phyloP scores from a whole-genome alignment of 106 monocot genomes.

The Dendrobium officinale region DNA sequence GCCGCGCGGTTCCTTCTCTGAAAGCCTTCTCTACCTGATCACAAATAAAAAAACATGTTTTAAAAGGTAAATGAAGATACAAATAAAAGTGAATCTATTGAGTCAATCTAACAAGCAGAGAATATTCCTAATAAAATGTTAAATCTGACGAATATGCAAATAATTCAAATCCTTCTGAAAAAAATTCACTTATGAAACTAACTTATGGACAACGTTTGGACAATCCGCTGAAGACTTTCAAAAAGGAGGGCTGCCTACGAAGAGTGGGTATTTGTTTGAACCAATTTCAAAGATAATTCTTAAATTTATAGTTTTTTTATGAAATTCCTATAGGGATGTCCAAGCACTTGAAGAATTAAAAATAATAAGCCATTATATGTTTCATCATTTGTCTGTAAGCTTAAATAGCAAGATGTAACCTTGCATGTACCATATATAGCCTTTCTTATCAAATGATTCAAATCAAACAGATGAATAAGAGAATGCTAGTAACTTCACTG shows the following conservation, averaged over 20 bases:
- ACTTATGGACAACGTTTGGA: neutral
- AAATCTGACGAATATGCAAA: neutral
- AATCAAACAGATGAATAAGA: too few species aligned
- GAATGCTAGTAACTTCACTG: too few species aligned
- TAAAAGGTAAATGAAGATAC: neutral
- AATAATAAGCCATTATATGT: neutral
- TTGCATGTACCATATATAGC: too few species aligned
- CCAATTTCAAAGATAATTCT: neutral
- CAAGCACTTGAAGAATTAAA: neutral
- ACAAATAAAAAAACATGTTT: neutral
- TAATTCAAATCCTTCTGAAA: neutral
- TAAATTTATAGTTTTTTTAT: neutral
- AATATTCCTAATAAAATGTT: neutral
- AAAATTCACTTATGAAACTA: neutral
- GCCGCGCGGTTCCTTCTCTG: conserved; percentile 93
- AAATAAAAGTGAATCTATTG: neutral
- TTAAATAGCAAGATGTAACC: neutral
- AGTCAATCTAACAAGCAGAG: neutral
- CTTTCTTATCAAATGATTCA: too few species aligned
- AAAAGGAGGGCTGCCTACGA: neutral
- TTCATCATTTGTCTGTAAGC: neutral
- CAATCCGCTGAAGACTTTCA: too few species aligned
- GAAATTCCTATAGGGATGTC: neutral
- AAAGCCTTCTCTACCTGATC: conserved; percentile 96
- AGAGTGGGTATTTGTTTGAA: neutral